Conservation (phyloP, 2,329 filamentous ascomycete genomes). For the Diplocarpon mali region DNA sequence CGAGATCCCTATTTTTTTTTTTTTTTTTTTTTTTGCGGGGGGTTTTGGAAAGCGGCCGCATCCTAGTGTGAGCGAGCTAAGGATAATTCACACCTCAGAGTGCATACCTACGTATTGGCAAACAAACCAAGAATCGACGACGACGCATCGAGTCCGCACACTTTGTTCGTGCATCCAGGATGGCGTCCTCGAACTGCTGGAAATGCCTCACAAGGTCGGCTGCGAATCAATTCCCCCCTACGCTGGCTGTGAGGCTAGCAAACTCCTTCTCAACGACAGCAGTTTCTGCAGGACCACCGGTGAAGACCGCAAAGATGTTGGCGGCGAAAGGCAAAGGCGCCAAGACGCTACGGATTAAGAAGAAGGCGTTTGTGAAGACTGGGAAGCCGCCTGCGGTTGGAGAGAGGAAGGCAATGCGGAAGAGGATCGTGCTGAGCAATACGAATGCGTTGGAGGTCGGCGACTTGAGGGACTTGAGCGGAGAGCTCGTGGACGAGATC, state of each 20-base stretch:
- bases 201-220: slow-evolving; percentile 43
- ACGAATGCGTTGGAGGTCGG: slow-evolving; percentile 76
- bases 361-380: slow-evolving; percentile 22
- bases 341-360: slow-evolving; percentile 32
- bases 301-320: slow-evolving; percentile 5
- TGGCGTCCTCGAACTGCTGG: slow-evolving; percentile 48
- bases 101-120: not conserved
- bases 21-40: slow-evolving; percentile 3
- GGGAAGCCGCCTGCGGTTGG: slow-evolving; percentile 54
- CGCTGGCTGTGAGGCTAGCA: slow-evolving; percentile 19
- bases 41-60: slow-evolving; percentile 3
- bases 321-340: slow-evolving; percentile 8
- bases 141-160: slow-evolving; percentile 3
- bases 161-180: slow-evolving; percentile 21
- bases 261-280: slow-evolving; percentile 22
- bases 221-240: slow-evolving; percentile 33
- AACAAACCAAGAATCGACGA: not conserved
- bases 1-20: too few species aligned
- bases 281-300: not conserved
- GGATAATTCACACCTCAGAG: not conserved
- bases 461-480: slow-evolving; percentile 51
- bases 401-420: slow-evolving; percentile 78
- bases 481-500: slow-evolving; percentile 44
- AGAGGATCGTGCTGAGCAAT: slow-evolving; percentile 86
- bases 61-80: slow-evolving; percentile 2